These are phyloP conservation scores for Populus hybrid DNA, from an alignment of 441 rosid genomes.

Conservation along the genomic window DNA sequence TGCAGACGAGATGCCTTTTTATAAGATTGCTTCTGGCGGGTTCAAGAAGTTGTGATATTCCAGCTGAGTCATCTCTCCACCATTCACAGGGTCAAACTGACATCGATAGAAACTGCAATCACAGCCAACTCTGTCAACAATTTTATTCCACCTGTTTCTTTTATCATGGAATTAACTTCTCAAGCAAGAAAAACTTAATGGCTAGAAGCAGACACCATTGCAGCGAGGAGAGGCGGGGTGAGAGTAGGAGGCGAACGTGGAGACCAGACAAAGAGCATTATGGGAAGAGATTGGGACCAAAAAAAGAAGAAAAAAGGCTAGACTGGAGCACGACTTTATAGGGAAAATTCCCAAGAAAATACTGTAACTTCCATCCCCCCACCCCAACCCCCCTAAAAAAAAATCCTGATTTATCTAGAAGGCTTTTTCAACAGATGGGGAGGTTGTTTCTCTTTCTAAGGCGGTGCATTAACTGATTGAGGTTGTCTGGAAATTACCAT, in stretches of 20 bases:
- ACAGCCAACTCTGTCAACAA: constrained; percentile 11
- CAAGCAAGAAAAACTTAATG: not conserved
- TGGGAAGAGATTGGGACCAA: not conserved
- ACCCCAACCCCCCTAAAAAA: too few relatives aligned
- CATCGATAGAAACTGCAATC: constrained; percentile 87
- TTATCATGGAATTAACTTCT: not conserved
- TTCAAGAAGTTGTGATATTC: constrained; percentile 83
- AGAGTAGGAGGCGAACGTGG: not conserved
- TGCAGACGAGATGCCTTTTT: not conserved
- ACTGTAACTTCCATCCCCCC: not conserved
- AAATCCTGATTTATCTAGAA: too few relatives aligned
- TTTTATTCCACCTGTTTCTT: not conserved
- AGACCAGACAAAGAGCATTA: not conserved
- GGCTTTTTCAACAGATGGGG: too few relatives aligned
- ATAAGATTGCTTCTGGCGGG: constrained; percentile 55
- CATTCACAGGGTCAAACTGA: constrained; percentile 76
- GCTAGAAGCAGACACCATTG: not conserved
- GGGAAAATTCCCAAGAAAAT: not conserved
- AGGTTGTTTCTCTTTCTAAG: too few relatives aligned
- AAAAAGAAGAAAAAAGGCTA: not conserved
- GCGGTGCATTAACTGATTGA: too few relatives aligned
- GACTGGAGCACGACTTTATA: not conserved
- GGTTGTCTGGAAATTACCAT: too few relatives aligned
- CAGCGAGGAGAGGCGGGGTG: not conserved
- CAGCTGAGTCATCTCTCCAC: constrained; percentile 91